Evolutionary conservation across 768 basidiomycete genomes (phyloP).

Genomic region (Agaricus bisporus): DNA sequence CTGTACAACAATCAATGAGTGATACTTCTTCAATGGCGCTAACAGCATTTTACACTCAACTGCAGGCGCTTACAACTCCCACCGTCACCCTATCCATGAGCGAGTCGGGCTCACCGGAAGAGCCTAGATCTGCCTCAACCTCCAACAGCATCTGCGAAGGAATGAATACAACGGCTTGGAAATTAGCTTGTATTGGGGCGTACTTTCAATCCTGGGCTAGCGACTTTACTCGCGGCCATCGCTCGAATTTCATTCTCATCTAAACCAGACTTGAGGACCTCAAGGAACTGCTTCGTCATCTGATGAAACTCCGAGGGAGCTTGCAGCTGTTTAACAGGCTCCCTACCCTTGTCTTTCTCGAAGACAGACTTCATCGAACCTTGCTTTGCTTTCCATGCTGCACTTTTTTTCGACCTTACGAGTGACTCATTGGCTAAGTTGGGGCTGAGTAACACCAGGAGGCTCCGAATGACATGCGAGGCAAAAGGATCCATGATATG

Average conservation of each 20-base stretch:
- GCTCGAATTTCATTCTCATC: constrained; percentile 72
- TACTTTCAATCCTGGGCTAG: constrained; percentile 74
- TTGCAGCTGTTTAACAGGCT: constrained; percentile 19
- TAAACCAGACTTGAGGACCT: constrained; percentile 43
- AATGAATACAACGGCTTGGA: neutral
- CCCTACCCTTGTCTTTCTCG: constrained; percentile 34
- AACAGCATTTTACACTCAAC: constrained; percentile 35
- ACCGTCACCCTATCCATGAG: constrained; percentile 78
- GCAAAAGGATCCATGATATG: constrained; percentile 84
- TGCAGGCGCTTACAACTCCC: constrained; percentile 61
- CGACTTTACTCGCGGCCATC: constrained; percentile 68
- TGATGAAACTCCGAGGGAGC: constrained; percentile 43
- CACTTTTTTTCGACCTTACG: constrained; percentile 77
- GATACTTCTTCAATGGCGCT: neutral
- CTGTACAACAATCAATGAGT: constrained; percentile 1
- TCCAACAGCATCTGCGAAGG: constrained; percentile 66
- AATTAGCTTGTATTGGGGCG: constrained; percentile 1
- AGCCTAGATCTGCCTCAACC: constrained; percentile 65
- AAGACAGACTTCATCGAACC: constrained; percentile 81
- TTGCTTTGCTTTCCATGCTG: constrained; percentile 75
- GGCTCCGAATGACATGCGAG: constrained; percentile 81
- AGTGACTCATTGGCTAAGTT: constrained; percentile 38
- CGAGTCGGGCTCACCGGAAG: constrained; percentile 55
- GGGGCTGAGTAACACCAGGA: constrained; percentile 75
- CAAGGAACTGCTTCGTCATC: constrained; percentile 42